Evolutionary conservation across 176 grass and related monocot genomes (phyloP).

Genomic region (Bolboschoenus planiculmis): DNA sequence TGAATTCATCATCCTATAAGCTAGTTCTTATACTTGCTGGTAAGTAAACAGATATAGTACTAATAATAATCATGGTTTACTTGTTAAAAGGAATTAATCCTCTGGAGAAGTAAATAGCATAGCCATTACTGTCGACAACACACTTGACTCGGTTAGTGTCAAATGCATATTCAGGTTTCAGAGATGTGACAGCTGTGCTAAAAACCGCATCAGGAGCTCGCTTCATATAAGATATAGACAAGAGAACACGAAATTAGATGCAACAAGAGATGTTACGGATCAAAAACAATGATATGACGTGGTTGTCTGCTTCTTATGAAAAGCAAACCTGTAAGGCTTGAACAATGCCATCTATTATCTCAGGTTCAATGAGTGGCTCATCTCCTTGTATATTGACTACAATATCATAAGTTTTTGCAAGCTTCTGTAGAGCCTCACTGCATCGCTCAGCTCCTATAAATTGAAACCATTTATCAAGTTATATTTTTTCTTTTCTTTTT

Average conservation of each 20-base stretch:
- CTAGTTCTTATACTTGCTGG: neutral
- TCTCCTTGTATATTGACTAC: slow-evolving; percentile 99
- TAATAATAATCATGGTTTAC: slow-evolving; percentile 23
- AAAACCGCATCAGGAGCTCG: slow-evolving; percentile 90
- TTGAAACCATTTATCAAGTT: neutral
- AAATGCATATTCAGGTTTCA: slow-evolving; percentile 79
- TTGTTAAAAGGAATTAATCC: slow-evolving; percentile 91
- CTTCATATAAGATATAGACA: slow-evolving; percentile 32
- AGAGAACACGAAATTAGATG: neutral
- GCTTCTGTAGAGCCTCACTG: slow-evolving; percentile 74
- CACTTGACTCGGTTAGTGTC: slow-evolving; percentile 92
- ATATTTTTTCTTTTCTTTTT: neutral
- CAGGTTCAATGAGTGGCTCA: slow-evolving; percentile 89
- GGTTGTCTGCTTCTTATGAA: neutral
- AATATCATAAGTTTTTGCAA: slow-evolving; percentile 73
- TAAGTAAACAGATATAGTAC: neutral
- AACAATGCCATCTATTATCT: slow-evolving; percentile 99
- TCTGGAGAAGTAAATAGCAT: slow-evolving; percentile 97
- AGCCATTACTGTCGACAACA: slow-evolving; percentile 82
- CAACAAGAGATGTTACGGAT: neutral
- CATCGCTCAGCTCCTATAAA: slow-evolving; percentile 84
- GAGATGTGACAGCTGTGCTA: slow-evolving; percentile 77
- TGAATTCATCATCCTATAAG: neutral
- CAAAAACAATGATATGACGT: neutral
- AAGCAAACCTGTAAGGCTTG: slow-evolving; percentile 73